phyloP scores from a whole-genome alignment of 805 yeast genomes.

The Wickerhamomyces chaumierensis region DNA sequence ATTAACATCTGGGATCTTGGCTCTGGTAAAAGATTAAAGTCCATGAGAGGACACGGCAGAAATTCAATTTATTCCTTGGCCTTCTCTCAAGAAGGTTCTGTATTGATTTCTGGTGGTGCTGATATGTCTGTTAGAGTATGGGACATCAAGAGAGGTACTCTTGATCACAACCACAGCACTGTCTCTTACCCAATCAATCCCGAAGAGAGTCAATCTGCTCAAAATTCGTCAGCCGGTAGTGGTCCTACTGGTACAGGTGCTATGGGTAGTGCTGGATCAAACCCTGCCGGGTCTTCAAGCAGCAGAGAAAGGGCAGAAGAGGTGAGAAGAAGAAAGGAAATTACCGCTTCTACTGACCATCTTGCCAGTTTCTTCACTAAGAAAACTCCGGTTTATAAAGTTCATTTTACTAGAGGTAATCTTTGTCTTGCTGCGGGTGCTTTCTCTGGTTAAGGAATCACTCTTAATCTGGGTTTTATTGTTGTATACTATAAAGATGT shows the following conservation, averaged over 20 bases:
- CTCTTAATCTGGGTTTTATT: no score
- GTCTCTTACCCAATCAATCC: conserved; percentile 44
- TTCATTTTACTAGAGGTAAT: conserved; percentile 84
- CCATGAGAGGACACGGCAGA: conserved; percentile 92
- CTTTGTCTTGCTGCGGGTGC: conserved; percentile 91
- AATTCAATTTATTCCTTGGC: conserved; percentile 75
- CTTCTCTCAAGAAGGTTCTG: conserved; percentile 80
- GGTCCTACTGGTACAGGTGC: conserved; percentile 8
- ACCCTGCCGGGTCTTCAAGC: conserved; percentile 12
- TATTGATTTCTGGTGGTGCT: conserved; percentile 83
- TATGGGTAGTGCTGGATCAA: conserved; percentile 5
- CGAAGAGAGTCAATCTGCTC: conserved; percentile 13
- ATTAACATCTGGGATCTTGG: conserved; percentile 93
- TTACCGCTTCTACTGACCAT: conserved; percentile 79
- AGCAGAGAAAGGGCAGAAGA: conserved; percentile 29
- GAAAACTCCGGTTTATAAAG: conserved; percentile 87
- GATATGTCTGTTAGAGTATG: conserved; percentile 91
- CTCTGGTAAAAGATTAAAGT: conserved; percentile 75
- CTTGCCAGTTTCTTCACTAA: conserved; percentile 91
- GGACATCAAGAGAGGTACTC: conserved; percentile 84
- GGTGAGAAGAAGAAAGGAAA: conserved; percentile 49
- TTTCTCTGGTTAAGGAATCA: conserved; percentile 24
- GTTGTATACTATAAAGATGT: no score
- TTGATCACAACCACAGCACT: conserved; percentile 68
- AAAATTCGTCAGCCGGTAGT: no score